A percentile compares a stretch with the other conserved stretches of the same genome.
These are phyloP conservation scores for Cucurbitaria berberidis DNA, from an alignment of 2,329 filamentous ascomycete species.

Conservation along the genomic window DNA sequence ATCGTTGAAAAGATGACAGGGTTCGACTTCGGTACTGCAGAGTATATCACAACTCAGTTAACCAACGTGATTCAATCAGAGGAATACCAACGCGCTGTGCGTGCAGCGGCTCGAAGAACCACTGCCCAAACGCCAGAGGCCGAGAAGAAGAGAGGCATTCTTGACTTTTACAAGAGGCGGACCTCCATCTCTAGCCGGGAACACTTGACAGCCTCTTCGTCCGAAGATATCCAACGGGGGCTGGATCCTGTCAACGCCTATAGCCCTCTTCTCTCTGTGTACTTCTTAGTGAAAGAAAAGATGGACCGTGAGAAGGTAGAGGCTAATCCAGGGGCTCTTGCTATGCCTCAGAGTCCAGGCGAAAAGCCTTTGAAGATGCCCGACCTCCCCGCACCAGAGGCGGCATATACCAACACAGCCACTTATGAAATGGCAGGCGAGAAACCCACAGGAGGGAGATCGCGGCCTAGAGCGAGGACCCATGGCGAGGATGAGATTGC, in stretches of 20 bases:
- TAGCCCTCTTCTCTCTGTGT: slow-evolving; percentile 89
- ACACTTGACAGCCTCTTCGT: slow-evolving; percentile 81
- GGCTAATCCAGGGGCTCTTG: slow-evolving; percentile 64
- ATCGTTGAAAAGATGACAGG: slow-evolving; percentile 95
- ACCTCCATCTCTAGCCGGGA: slow-evolving; percentile 90
- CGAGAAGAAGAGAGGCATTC: slow-evolving; percentile 87
- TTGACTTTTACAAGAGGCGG: slow-evolving; percentile 95
- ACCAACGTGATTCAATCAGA: slow-evolving; percentile 89
- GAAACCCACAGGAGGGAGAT: slow-evolving; percentile 81
- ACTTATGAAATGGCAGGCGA: slow-evolving; percentile 90
- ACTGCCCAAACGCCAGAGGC: slow-evolving; percentile 61
- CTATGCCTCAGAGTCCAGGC: slow-evolving; percentile 62
- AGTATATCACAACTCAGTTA: slow-evolving; percentile 81
- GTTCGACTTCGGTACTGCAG: slow-evolving; percentile 92
- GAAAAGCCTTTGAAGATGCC: slow-evolving; percentile 68
- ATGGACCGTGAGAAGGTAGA: slow-evolving; percentile 75
- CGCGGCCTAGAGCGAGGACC: slow-evolving; percentile 84
- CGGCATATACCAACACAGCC: slow-evolving; percentile 85
- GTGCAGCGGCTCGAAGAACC: slow-evolving; percentile 71
- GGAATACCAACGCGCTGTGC: slow-evolving; percentile 88
- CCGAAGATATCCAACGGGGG: slow-evolving; percentile 81
- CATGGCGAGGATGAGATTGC: slow-evolving; percentile 92
- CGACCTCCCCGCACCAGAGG: slow-evolving; percentile 79
- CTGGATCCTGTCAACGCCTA: slow-evolving; percentile 92
- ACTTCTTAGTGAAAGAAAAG: slow-evolving; percentile 96